These are phyloP conservation scores for Russula brevipes DNA, from an alignment of 768 basidiomycete species.

Conservation along the genomic window DNA sequence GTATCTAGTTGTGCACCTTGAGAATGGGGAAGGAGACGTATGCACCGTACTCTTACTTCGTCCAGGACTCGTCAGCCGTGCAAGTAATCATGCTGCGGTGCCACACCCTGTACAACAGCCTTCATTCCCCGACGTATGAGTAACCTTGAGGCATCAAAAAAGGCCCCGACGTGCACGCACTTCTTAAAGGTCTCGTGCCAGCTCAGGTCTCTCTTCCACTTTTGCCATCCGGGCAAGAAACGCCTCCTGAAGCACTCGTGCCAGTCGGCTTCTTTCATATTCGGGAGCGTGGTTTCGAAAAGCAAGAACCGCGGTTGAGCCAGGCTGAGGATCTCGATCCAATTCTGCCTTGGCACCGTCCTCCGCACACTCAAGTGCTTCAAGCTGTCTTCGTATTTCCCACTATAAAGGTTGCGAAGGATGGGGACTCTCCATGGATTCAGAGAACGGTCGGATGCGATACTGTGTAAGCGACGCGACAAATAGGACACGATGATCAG, in stretches of 20 bases:
- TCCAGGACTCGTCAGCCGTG: conserved; percentile 78
- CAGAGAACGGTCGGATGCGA: conserved; percentile 57
- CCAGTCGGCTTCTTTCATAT: conserved; percentile 63
- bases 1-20: conserved; percentile 43
- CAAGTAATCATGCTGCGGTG: conserved; percentile 67
- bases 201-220: conserved; percentile 54
- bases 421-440: conserved; percentile 78
- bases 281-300: conserved; percentile 63
- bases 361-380: conserved; percentile 56
- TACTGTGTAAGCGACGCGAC: conserved; percentile 50
- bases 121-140: conserved; percentile 30
- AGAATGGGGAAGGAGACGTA: conserved; percentile 1
- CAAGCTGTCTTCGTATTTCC: conserved; percentile 46
- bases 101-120: conserved; percentile 58
- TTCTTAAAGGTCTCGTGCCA: conserved; percentile 68
- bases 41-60: conserved; percentile 45
- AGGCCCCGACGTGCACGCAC: conserved; percentile 37
- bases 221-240: conserved; percentile 73
- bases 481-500: conserved; percentile 56
- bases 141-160: conserved; percentile 2
- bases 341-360: conserved; percentile 70
- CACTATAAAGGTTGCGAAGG: conserved; percentile 46
- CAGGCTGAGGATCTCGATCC: conserved; percentile 67
- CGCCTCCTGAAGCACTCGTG: conserved; percentile 66
- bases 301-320: conserved; percentile 60